These are phyloP conservation scores for Scenedesmus sp. DNA, from an alignment of 163 green algal species.

Conservation along the genomic window DNA sequence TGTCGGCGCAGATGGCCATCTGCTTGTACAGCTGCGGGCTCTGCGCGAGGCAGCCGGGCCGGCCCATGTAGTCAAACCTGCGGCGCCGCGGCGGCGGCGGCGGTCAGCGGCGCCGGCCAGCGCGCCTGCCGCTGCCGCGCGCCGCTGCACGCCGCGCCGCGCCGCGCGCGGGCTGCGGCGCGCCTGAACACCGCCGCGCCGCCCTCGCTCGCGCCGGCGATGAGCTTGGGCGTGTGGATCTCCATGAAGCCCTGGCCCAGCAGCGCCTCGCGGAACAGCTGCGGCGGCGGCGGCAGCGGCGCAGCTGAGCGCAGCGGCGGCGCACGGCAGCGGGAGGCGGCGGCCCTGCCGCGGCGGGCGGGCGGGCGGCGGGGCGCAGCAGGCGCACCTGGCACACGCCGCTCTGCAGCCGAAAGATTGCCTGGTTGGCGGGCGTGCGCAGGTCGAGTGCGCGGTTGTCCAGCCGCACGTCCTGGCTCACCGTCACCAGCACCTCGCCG, in stretches of 20 bases:
- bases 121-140: too few species aligned
- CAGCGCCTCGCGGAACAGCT: slow-evolving; percentile 92
- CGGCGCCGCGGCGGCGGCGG: too few species aligned
- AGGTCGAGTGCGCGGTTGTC: slow-evolving; percentile 94
- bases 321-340: too few species aligned
- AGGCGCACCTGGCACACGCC: slow-evolving; percentile 74
- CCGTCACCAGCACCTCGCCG: slow-evolving; percentile 75
- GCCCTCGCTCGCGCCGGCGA: slow-evolving; percentile 88
- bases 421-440: slow-evolving; percentile 93
- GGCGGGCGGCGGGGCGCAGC: too few species aligned
- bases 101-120: too few species aligned
- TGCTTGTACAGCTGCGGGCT: slow-evolving; percentile 99
- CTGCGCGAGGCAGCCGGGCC: slow-evolving; percentile 92
- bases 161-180: background rate
- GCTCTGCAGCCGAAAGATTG: slow-evolving; percentile 92
- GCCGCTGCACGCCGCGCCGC: too few species aligned
- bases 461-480: slow-evolving; percentile 91
- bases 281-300: slow-evolving; percentile 21
- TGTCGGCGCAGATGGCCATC: slow-evolving; percentile 95
- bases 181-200: slow-evolving; percentile 64
- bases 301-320: too few species aligned
- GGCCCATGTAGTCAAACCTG: slow-evolving; percentile 94
- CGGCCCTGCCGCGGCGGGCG: too few species aligned
- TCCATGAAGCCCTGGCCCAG: slow-evolving; percentile 87
- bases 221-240: slow-evolving; percentile 99